Percentiles rank a stretch among this genome's conserved stretches.
Conservation (phyloP, 176 grass and related monocot species). For the Aegilops bicornis region DNA sequence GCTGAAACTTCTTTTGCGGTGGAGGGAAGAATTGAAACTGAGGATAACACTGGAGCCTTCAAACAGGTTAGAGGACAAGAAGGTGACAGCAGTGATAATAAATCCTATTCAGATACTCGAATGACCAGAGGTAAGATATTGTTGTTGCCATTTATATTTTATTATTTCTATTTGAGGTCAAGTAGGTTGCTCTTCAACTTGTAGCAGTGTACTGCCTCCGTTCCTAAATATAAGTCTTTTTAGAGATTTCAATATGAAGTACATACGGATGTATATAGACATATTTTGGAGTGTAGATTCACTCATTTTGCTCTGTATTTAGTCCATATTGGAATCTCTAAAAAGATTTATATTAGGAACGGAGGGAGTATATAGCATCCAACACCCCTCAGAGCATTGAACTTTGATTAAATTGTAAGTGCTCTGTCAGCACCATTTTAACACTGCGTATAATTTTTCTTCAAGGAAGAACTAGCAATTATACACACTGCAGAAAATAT, state of each 20-base stretch:
- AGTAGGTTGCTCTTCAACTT: slow-evolving; percentile 15
- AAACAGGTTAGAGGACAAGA: slow-evolving; percentile 50
- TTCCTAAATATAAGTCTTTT: too few relatives aligned
- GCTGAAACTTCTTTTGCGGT: slow-evolving; percentile 26
- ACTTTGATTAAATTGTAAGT: slow-evolving; percentile 25
- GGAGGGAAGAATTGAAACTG: slow-evolving; percentile 26
- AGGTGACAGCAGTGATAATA: slow-evolving; percentile 55
- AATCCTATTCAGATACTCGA: slow-evolving; percentile 45
- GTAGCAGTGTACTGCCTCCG: not conserved
- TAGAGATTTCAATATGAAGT: too few relatives aligned
- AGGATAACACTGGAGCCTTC: slow-evolving; percentile 33
- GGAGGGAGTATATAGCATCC: not conserved
- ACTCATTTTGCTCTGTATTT: too few relatives aligned
- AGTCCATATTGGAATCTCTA: too few relatives aligned
- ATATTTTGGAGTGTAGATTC: too few relatives aligned
- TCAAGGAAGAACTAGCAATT: slow-evolving; percentile 10
- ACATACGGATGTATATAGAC: too few relatives aligned
- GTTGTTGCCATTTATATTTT: slow-evolving; percentile 12
- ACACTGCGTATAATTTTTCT: not conserved
- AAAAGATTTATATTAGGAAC: too few relatives aligned
- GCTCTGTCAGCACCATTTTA: slow-evolving; percentile 30
- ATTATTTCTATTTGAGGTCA: slow-evolving; percentile 1
- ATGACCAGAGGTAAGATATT: slow-evolving; percentile 57
- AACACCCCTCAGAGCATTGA: slow-evolving; percentile 5
- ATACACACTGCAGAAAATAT: slow-evolving; percentile 3